Evolutionary conservation across 768 basidiomycete species (phyloP).

Genomic region (Strobilomyces echinocephalus): DNA sequence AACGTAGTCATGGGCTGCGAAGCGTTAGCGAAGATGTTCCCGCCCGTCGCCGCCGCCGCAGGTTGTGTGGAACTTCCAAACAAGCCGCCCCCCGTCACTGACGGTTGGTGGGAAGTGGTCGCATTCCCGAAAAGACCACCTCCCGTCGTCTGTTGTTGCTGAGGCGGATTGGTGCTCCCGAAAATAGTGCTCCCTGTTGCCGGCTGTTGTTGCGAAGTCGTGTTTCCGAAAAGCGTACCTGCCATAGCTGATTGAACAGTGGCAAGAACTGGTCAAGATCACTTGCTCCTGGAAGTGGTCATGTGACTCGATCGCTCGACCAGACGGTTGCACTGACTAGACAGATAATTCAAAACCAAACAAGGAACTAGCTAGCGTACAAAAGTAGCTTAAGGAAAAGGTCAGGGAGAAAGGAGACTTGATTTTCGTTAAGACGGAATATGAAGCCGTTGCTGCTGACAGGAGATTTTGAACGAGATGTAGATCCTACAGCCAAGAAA

Average conservation of each 20-base stretch:
- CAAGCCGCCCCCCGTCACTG: constrained; percentile 14
- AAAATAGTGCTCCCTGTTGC: constrained; percentile 23
- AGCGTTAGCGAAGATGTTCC: constrained; percentile 10
- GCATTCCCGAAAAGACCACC: constrained; percentile 16
- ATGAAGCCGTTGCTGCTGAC: too few relatives aligned
- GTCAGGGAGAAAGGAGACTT: too few relatives aligned
- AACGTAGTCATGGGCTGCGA: constrained; percentile 16
- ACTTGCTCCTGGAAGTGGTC: neutral
- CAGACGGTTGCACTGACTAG: too few relatives aligned
- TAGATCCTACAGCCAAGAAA: too few relatives aligned
- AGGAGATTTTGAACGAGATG: too few relatives aligned
- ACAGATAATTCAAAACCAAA: too few relatives aligned
- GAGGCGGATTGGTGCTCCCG: constrained; percentile 21
- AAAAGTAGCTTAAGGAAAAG: too few relatives aligned
- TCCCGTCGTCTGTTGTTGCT: constrained; percentile 20
- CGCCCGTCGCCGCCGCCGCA: neutral
- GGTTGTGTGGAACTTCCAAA: constrained; percentile 19
- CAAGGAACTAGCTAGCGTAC: too few relatives aligned
- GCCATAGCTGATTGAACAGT: constrained; percentile 10
- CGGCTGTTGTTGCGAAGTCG: constrained; percentile 21
- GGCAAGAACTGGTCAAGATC: neutral
- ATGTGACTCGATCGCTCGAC: too few relatives aligned
- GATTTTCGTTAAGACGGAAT: too few relatives aligned
- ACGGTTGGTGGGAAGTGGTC: constrained; percentile 11
- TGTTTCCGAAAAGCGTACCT: constrained; percentile 21